A percentile compares a stretch with the other conserved stretches of the same genome.
Evolutionary conservation across 1,284 basidiomycete genomes (phyloP).

Genomic region (Ustilago bromivora): DNA sequence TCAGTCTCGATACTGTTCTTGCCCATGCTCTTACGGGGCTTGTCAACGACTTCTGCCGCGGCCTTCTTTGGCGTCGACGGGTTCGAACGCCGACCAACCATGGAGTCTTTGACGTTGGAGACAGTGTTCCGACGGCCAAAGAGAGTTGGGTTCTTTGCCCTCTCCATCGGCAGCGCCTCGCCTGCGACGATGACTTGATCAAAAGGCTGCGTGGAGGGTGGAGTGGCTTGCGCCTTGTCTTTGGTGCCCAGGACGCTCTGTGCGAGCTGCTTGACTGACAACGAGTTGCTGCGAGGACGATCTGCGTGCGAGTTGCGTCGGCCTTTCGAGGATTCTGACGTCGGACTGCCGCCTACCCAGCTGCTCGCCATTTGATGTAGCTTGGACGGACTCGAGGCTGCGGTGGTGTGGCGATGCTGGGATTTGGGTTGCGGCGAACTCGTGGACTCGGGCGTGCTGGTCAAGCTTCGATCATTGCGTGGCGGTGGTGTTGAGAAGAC

Average conservation of each 20-base stretch:
- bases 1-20: constrained; percentile 43
- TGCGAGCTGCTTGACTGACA: constrained; percentile 52
- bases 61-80: constrained; percentile 50
- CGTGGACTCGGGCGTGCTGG: constrained; percentile 29
- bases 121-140: constrained; percentile 53
- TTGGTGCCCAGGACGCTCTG: constrained; percentile 48
- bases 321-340: constrained; percentile 23
- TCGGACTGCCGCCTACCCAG: constrained; percentile 18
- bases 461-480: constrained; percentile 21
- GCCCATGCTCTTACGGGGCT: constrained; percentile 35
- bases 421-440: constrained; percentile 30
- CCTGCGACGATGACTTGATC: constrained; percentile 50
- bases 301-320: constrained; percentile 31
- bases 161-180: constrained; percentile 44
- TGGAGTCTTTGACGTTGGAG: constrained; percentile 40
- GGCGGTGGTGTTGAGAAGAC: constrained; percentile 11
- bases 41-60: constrained; percentile 15
- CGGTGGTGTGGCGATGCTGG: constrained; percentile 44
- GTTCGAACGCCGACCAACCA: constrained; percentile 35
- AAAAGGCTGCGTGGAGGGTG: constrained; percentile 10
- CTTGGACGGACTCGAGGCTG: constrained; percentile 36
- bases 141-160: constrained; percentile 54
- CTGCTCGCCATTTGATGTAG: constrained; percentile 32
- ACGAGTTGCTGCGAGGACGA: constrained; percentile 58
- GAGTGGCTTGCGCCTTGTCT: constrained; percentile 25